Conservation (phyloP, 805 yeast species). For the Candida chilensis region DNA sequence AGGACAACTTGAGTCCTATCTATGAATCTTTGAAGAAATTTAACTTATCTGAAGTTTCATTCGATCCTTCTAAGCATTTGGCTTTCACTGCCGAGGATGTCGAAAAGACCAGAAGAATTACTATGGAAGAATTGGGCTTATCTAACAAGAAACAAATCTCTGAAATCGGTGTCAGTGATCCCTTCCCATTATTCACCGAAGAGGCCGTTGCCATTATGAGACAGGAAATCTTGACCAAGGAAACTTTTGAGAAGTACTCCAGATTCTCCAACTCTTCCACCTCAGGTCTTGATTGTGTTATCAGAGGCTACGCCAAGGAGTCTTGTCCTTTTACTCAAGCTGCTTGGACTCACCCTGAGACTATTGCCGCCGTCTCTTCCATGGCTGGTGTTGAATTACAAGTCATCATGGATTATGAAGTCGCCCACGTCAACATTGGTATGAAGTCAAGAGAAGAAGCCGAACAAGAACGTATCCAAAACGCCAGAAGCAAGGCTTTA, state of each 20-base stretch:
- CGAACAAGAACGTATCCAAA: constrained; percentile 13
- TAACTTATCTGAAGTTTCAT: constrained; percentile 7
- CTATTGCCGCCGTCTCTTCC: too few species aligned
- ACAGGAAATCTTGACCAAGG: constrained; percentile 40
- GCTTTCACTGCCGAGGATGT: constrained; percentile 13
- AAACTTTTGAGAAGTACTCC: constrained; percentile 33
- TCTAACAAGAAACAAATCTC: constrained; percentile 37
- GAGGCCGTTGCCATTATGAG: constrained; percentile 54
- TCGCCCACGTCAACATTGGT: constrained; percentile 43
- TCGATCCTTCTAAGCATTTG: constrained; percentile 24
- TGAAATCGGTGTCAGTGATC: constrained; percentile 47
- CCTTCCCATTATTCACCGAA: constrained; percentile 52
- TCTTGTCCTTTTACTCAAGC: too few species aligned
- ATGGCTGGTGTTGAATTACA: too few species aligned
- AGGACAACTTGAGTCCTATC: constrained; percentile 18
- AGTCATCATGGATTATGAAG: constrained; percentile 48
- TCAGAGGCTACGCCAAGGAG: constrained; percentile 41
- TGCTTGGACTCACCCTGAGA: too few species aligned
- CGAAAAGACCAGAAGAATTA: constrained; percentile 16
- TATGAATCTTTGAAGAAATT: constrained; percentile 8
- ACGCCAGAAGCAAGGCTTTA: constrained; percentile 13
- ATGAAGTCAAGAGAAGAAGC: constrained; percentile 28
- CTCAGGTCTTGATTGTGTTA: constrained; percentile 37
- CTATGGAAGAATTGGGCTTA: constrained; percentile 42
- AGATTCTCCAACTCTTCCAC: constrained; percentile 31